phyloP scores from a whole-genome alignment of 2,329 filamentous ascomycete genomes.

The Trichophyton equinum region DNA sequence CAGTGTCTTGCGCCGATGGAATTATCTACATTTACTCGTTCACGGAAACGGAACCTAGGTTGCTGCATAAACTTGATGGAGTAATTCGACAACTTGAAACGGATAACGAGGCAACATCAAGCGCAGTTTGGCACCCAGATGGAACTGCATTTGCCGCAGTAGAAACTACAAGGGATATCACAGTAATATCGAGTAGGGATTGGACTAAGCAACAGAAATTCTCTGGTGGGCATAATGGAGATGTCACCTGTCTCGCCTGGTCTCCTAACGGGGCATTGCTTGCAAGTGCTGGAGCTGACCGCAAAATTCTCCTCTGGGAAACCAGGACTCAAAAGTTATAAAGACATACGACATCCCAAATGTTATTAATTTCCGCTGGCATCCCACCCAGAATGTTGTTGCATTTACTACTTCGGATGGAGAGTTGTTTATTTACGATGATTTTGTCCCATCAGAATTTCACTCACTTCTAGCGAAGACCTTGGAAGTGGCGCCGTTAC shows the following conservation, averaged over 20 bases:
- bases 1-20: conserved; percentile 80
- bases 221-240: conserved; percentile 62
- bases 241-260: conserved; percentile 82
- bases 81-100: conserved; percentile 67
- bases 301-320: conserved; percentile 60
- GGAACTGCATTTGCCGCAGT: conserved; percentile 79
- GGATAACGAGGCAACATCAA: conserved; percentile 62
- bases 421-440: conserved; percentile 74
- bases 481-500: conserved; percentile 69
- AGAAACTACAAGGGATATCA: conserved; percentile 68
- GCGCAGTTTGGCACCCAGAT: conserved; percentile 83
- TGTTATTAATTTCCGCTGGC: conserved; percentile 79
- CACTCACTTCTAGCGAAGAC: conserved; percentile 37
- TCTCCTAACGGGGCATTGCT: conserved; percentile 87
- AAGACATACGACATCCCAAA: conserved; percentile 67
- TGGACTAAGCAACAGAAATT: conserved; percentile 81
- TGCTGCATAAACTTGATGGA: conserved; percentile 74
- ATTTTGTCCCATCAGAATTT: conserved; percentile 42
- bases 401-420: conserved; percentile 90
- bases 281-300: conserved; percentile 46
- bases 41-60: conserved; percentile 61
- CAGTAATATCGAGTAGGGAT: conserved; percentile 75
- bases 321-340: conserved; percentile 70
- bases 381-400: conserved; percentile 73
- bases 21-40: conserved; percentile 82